Base-by-base conservation (phyloP, 495 filamentous ascomycete genomes). In the Xylaria sp. region DNA sequence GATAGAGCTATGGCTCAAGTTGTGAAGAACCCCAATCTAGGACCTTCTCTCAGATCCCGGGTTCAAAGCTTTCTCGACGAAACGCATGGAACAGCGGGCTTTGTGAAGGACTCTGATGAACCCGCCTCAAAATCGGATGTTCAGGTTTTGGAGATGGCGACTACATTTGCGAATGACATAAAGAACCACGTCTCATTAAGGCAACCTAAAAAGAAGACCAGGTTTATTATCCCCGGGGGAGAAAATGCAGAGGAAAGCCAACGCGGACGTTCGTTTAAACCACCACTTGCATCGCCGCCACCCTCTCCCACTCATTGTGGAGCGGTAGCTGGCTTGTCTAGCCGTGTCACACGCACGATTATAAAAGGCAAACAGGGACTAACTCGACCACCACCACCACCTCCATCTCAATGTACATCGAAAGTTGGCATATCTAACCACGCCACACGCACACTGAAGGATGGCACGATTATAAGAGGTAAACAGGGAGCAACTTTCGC, bases 401-500 rank as follows among this genome's bases (percentile, higher is more conserved):
- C 48, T 5, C 50, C 50, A 53, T 15, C 21, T 29, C 21, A 14
- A 53, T 12, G 50, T 29, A 3, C 5, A 53, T 12, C 11, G 5
- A 53, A 3, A 35, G 29, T 37, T 52, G 41, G 26, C 14, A 63
- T 48, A 19, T 50, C 62, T 2, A 12, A 0, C 17, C 62, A 50
- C n/a, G 8, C 31, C 8, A 50, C 21, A 19, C 62, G 31, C 8
- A 35, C 2, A 44, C 62, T 66, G 0, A 66, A 19, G 5, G 62
- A 66, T 66, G 62, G 62, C 17, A 66, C 62, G 12, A 40, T 66
- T 24, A 19, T 66, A 11, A 50, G 15, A 52, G 62, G 62, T 15
- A 26, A 24, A 24, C 62, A 21, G 40, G 62, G 62, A 66, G 62
- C 26, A 8, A 66, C 62, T 35, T 66, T 66, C 31, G 62, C 24